Evolutionary conservation across 2,329 filamentous ascomycete genomes (phyloP).

Genomic region (Penicillium crustosum): DNA sequence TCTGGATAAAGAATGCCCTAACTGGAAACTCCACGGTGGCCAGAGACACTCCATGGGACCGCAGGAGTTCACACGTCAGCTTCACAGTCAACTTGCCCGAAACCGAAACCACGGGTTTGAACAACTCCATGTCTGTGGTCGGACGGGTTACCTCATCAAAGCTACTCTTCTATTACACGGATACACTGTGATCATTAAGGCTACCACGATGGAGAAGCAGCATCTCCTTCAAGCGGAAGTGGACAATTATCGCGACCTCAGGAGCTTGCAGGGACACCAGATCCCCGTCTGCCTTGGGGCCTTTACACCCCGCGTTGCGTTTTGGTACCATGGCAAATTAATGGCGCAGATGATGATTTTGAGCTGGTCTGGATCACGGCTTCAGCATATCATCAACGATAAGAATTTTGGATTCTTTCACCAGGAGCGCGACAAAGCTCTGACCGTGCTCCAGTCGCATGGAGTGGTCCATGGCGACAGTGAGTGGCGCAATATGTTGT

Average conservation of each 20-base stretch:
- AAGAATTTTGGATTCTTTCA: constrained; percentile 8
- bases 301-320: constrained; percentile 15
- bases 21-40: constrained; percentile 27
- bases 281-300: constrained; percentile 28
- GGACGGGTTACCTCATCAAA: constrained; percentile 30
- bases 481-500: constrained; percentile 31
- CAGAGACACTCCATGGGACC: constrained; percentile 31
- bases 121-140: constrained; percentile 26
- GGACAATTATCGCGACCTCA: constrained; percentile 27
- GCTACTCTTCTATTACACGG: constrained; percentile 26
- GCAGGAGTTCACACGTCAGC: constrained; percentile 20
- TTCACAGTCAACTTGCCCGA: constrained; percentile 21
- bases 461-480: constrained; percentile 22
- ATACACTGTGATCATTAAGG: constrained; percentile 33
- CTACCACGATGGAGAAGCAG: constrained; percentile 24
- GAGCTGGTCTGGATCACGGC: constrained; percentile 15
- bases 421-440: constrained; percentile 17
- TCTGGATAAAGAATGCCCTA: constrained; percentile 35
- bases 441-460: constrained; percentile 16
- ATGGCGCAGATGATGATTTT: constrained; percentile 23
- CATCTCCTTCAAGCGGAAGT: constrained; percentile 24
- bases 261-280: constrained; percentile 23
- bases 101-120: constrained; percentile 26
- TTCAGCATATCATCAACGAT: constrained; percentile 8
- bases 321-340: constrained; percentile 27